Conservation (phyloP, 768 basidiomycete genomes). For the Lactarius evosmus region DNA sequence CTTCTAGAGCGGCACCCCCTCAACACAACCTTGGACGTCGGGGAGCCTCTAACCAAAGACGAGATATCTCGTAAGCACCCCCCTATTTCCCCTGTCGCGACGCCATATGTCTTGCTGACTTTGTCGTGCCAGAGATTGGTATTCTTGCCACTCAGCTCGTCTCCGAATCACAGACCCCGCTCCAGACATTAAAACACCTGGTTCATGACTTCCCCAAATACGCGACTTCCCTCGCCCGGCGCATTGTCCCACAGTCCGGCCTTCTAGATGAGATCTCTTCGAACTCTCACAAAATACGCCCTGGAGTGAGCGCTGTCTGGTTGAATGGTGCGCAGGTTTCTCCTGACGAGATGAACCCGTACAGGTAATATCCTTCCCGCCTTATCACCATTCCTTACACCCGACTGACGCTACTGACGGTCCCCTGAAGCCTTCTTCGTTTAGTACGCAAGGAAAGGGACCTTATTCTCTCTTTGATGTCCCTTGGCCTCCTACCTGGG, state of each 20-base stretch:
- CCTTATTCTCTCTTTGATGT: slow-evolving; percentile 54
- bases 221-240: slow-evolving; percentile 66
- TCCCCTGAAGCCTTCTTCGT: slow-evolving; percentile 52
- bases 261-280: slow-evolving; percentile 53
- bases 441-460: slow-evolving; percentile 68
- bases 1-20: slow-evolving; percentile 31
- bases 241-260: slow-evolving; percentile 50
- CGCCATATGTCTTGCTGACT: slow-evolving; percentile 42
- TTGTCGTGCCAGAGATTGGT: slow-evolving; percentile 52
- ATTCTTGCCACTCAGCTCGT: slow-evolving; percentile 74
- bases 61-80: slow-evolving; percentile 42
- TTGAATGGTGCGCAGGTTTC: slow-evolving; percentile 69
- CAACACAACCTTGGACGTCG: slow-evolving; percentile 40
- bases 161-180: slow-evolving; percentile 49
- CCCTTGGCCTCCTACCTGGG: slow-evolving; percentile 56
- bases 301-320: slow-evolving; percentile 63
- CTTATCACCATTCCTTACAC: not conserved
- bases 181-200: slow-evolving; percentile 60
- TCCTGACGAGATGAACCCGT: slow-evolving; percentile 65
- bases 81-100: slow-evolving; percentile 2
- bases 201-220: slow-evolving; percentile 91
- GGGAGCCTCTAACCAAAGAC: slow-evolving; percentile 45
- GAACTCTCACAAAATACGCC: slow-evolving; percentile 54
- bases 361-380: slow-evolving; percentile 43
- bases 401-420: slow-evolving; percentile 6